These are phyloP conservation scores for Sphaerulina musiva DNA, from an alignment of 2,329 filamentous ascomycete genomes.

Conservation along the genomic window DNA sequence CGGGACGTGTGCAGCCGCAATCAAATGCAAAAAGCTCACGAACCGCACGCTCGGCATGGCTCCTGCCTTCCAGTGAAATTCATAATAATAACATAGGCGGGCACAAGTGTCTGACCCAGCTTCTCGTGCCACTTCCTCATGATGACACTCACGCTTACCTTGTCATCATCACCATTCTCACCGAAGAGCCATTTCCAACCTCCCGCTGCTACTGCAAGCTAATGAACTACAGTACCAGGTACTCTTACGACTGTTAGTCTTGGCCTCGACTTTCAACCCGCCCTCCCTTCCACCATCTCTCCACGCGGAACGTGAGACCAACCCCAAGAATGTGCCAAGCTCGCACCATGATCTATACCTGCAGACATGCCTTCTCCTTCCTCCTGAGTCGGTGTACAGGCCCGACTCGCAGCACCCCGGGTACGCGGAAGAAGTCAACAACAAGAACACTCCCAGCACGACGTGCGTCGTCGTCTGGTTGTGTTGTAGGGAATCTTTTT, in stretches of 20 bases:
- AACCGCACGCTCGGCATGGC: too few species aligned
- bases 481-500: constrained; percentile 21
- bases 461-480: constrained; percentile 28
- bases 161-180: too few species aligned
- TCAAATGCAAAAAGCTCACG: too few species aligned
- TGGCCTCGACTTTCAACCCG: neutral
- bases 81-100: too few species aligned
- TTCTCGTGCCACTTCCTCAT: too few species aligned
- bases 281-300: neutral
- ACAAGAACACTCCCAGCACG: constrained; percentile 7
- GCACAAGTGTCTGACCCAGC: too few species aligned
- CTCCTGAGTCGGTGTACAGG: constrained; percentile 33
- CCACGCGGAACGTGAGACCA: neutral
- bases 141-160: too few species aligned
- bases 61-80: too few species aligned
- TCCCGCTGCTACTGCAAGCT: too few species aligned
- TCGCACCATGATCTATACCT: constrained; percentile 30
- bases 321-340: constrained; percentile 37
- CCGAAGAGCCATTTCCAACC: too few species aligned
- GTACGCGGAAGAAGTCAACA: neutral
- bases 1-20: too few species aligned
- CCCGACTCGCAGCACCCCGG: constrained; percentile 14
- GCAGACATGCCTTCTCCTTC: constrained; percentile 29
- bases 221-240: too few species aligned
- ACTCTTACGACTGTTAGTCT: neutral